Evolutionary conservation across 495 filamentous ascomycete genomes (phyloP), one percentile per base, ranked within the genome.

Genomic region (Aspergillus incahuasiensis): DNA sequence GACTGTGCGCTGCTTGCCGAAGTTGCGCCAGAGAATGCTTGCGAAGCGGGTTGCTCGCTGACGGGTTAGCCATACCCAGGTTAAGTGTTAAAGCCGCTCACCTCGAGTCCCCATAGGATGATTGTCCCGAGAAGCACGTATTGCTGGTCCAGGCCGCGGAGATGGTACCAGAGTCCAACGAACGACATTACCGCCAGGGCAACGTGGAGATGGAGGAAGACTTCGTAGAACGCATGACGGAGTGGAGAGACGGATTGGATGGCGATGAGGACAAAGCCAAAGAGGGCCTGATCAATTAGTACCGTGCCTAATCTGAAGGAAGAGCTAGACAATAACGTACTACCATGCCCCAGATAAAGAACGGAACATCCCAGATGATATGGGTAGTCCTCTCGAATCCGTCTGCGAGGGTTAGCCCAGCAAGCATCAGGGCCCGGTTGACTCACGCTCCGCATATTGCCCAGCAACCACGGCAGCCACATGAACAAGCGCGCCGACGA

Each of bases 1-100:
- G 19, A 65, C 72, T 2, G 78, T 79, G 18, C 66, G 66, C 8
- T 64, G 62, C 40, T 66, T 66, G 38, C 71, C 66, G 52, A 70
- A 61, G 54, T 81, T 95, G 65, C 82, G 81, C 73, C 90, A 92
- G 25, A 79, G 48, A 6, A 83, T 58, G 24, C 74, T 73, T 12
- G 61, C 60, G 11, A 79, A 61, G 28, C 88, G 82, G 16, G 75
- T 62, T 8, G 68, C 57, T 54, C 88, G 83, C 63, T 90, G 79
- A 57, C 32, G 13, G 44, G 16, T 48, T 30, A 54, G 39, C 30
- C 58, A 80, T 79, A 84, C 48, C 2, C 67, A 70, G 7, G 86
- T 73, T 32, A 77, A 39, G 73, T 68, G 63, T 41, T 30, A 35
- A 32, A 11, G 19, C 44, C 4, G 53, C 68, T 49, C 51, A 72